Percentiles rank a stretch among this genome's conserved stretches.
Conservation (phyloP, 1,284 basidiomycete species). For the Mycena sp. region DNA sequence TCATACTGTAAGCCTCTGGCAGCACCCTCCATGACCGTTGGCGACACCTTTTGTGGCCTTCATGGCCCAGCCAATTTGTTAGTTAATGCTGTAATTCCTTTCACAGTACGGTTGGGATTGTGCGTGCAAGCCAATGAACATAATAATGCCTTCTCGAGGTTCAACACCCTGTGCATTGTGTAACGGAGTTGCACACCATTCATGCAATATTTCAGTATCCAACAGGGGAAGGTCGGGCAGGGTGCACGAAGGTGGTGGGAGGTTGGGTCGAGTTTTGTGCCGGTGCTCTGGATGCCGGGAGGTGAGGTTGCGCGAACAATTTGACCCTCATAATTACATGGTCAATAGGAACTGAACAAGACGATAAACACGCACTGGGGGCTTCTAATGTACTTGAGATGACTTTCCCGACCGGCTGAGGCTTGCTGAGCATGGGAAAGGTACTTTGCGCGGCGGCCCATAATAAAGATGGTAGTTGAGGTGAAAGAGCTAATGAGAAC, state of each 20-base stretch:
- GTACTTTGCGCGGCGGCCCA: not conserved
- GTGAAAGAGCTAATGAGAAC: not conserved
- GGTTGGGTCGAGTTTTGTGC: not conserved
- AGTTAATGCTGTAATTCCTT: not conserved
- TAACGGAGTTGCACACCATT: not conserved
- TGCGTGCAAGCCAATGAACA: not conserved
- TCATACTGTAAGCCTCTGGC: no score
- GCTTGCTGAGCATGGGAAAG: not conserved
- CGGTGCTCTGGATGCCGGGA: not conserved
- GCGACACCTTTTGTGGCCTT: not conserved
- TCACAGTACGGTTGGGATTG: not conserved
- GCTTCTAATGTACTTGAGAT: not conserved
- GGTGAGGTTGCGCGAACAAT: not conserved
- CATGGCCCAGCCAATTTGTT: not conserved
- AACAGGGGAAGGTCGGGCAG: not conserved
- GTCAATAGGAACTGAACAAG: not conserved
- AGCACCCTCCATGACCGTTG: no score
- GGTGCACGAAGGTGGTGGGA: not conserved
- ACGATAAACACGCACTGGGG: not conserved
- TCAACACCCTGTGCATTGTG: no score
- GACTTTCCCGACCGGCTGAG: not conserved
- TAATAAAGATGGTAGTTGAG: not conserved
- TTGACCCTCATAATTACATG: not conserved
- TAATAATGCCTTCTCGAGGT: not conserved
- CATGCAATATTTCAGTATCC: not conserved